These are phyloP conservation scores for Neofusicoccum parvum DNA, from an alignment of 2,329 filamentous ascomycete genomes.

Conservation along the genomic window DNA sequence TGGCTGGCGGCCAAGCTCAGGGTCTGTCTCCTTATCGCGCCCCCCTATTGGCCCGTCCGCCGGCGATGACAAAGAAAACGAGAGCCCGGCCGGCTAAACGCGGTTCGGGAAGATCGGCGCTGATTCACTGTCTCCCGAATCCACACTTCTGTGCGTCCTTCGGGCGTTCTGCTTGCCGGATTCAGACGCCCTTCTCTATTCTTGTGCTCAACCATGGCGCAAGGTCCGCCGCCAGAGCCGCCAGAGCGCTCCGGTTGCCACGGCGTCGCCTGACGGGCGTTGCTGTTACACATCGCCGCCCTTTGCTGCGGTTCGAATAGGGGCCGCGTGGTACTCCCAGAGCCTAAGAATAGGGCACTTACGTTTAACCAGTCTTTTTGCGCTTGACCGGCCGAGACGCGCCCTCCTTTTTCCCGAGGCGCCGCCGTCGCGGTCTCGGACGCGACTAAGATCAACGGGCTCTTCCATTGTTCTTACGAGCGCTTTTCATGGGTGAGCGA, in stretches of 20 bases:
- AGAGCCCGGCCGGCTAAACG: constrained; percentile 13
- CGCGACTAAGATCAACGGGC: neutral
- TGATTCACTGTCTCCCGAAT: constrained; percentile 16
- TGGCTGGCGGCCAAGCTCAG: constrained; percentile 12
- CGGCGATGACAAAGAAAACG: constrained; percentile 17
- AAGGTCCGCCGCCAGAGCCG: constrained; percentile 13
- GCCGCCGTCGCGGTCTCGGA: neutral
- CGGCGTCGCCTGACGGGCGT: constrained; percentile 5
- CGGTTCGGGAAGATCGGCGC: constrained; percentile 18
- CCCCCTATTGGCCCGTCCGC: neutral
- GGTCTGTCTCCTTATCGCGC: constrained; percentile 11
- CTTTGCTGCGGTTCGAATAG: neutral
- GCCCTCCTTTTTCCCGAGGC: constrained; percentile 16
- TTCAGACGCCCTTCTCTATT: constrained; percentile 6
- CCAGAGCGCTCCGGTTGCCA: constrained; percentile 4
- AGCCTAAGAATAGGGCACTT: constrained; percentile 12
- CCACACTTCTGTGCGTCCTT: constrained; percentile 1
- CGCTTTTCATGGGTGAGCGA: neutral
- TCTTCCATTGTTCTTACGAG: constrained; percentile 5
- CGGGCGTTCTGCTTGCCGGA: constrained; percentile 7
- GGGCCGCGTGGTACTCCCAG: neutral
- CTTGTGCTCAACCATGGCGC: constrained; percentile 15
- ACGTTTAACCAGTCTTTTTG: neutral
- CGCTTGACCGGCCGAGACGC: constrained; percentile 10
- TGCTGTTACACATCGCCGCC: constrained; percentile 15